phyloP scores from a whole-genome alignment of 1,284 basidiomycete genomes.

The Veloboletus limbatus region DNA sequence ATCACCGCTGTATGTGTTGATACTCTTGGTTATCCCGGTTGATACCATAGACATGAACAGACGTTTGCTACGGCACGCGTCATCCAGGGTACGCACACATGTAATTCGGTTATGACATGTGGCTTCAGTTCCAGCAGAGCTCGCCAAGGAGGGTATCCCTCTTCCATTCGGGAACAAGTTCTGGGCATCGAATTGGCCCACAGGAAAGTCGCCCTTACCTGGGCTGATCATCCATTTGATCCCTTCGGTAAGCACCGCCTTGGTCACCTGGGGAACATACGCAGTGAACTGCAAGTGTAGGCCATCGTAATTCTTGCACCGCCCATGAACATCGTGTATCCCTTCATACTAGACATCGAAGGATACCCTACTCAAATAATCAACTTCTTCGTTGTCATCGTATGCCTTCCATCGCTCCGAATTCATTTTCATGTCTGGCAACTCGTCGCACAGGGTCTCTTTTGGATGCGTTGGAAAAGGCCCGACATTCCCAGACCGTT shows the following conservation, averaged over 20 bases:
- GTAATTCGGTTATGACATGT: not conserved
- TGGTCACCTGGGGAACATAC: not conserved
- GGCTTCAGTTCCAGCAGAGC: slow-evolving; percentile 27
- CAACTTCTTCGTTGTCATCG: slow-evolving; percentile 53
- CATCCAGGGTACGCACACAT: slow-evolving; percentile 39
- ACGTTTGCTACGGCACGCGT: slow-evolving; percentile 46
- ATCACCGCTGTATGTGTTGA: slow-evolving; percentile 29
- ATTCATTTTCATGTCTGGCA: not conserved
- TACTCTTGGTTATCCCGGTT: not conserved
- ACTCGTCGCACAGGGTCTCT: slow-evolving; percentile 42
- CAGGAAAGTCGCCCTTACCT: slow-evolving; percentile 37
- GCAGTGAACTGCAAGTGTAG: slow-evolving; percentile 26
- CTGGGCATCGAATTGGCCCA: slow-evolving; percentile 43
- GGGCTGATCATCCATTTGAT: slow-evolving; percentile 39
- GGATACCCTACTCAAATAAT: slow-evolving; percentile 58
- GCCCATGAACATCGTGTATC: slow-evolving; percentile 45
- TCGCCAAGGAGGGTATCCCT: slow-evolving; percentile 42
- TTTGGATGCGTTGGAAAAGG: slow-evolving; percentile 53
- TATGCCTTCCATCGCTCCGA: slow-evolving; percentile 17
- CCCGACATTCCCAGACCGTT: slow-evolving; percentile 51
- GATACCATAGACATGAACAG: slow-evolving; percentile 18
- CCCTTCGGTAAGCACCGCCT: slow-evolving; percentile 24
- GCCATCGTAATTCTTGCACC: slow-evolving; percentile 48
- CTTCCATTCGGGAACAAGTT: slow-evolving; percentile 40
- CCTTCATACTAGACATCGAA: slow-evolving; percentile 56